A percentile compares a stretch with the other conserved stretches of the same genome.
Conservation (phyloP, 1,284 basidiomycete genomes). For the Pisolithus thermaeus region DNA sequence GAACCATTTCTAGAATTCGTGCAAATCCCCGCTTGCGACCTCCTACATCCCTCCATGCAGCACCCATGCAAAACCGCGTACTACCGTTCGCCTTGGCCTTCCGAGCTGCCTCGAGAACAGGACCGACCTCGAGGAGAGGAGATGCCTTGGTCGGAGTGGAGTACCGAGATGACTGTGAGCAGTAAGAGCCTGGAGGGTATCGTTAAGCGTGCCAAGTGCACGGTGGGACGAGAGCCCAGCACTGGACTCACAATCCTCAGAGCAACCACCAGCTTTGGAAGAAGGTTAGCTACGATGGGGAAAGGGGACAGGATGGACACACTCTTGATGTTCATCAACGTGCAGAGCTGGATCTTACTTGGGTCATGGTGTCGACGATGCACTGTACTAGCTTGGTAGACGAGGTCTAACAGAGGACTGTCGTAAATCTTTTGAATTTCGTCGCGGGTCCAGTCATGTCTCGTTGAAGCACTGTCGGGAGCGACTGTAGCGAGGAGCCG, state of each 20-base stretch:
- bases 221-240: background rate
- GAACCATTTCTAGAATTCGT: constrained; percentile 91
- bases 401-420: constrained; percentile 77
- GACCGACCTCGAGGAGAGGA: constrained; percentile 85
- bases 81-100: constrained; percentile 95
- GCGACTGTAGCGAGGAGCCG: constrained; percentile 63
- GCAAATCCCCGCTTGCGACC: constrained; percentile 95
- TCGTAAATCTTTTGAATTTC: constrained; percentile 79
- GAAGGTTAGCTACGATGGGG: constrained; percentile 3
- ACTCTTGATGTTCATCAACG: constrained; percentile 99
- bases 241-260: constrained; percentile 79
- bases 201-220: background rate
- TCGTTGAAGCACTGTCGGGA: constrained; percentile 28
- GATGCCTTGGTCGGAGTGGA: constrained; percentile 87
- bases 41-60: constrained; percentile 96
- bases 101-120: constrained; percentile 85
- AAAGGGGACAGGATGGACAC: constrained; percentile 30
- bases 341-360: constrained; percentile 90
- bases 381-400: constrained; percentile 77
- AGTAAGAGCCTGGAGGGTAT: constrained; percentile 74
- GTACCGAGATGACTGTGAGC: constrained; percentile 93
- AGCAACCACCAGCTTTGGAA: constrained; percentile 82
- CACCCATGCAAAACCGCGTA: constrained; percentile 98
- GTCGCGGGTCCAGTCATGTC: constrained; percentile 58
- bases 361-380: constrained; percentile 88